These are phyloP conservation scores for Chalciporus sphaerocephalus DNA, from an alignment of 768 basidiomycete species.

Conservation along the genomic window DNA sequence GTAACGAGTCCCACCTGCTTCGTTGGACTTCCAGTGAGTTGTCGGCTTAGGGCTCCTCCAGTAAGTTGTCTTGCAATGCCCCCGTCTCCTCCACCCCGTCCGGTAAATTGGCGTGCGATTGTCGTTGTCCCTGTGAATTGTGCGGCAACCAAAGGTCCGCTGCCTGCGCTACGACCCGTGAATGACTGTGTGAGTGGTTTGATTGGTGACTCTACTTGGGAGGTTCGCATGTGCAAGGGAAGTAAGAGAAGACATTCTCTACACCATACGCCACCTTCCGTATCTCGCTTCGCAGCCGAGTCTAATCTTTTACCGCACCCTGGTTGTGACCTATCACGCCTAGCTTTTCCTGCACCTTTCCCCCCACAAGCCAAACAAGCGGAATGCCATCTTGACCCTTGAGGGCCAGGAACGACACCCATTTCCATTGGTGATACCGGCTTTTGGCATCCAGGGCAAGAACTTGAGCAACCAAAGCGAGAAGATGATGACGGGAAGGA, in stretches of 20 bases:
- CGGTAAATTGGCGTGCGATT: conserved; percentile 72
- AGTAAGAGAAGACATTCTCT: conserved; percentile 72
- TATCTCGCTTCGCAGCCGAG: conserved; percentile 73
- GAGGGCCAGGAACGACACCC: conserved; percentile 82
- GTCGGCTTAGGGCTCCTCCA: conserved; percentile 64
- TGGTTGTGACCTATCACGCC: conserved; percentile 52
- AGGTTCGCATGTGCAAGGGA: conserved; percentile 42
- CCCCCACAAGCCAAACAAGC: conserved; percentile 80
- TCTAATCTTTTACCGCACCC: conserved; percentile 83
- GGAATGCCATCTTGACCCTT: conserved; percentile 77
- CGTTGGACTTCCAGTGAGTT: conserved; percentile 62
- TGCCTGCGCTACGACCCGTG: conserved; percentile 35
- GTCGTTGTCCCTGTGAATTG: conserved; percentile 71
- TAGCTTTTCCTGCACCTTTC: conserved; percentile 42
- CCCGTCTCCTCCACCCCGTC: conserved; percentile 41
- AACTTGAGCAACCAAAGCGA: conserved; percentile 38
- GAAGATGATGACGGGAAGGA: conserved; percentile 19
- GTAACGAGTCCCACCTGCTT: conserved; percentile 51
- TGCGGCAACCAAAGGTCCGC: conserved; percentile 35
- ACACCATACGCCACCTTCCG: conserved; percentile 73
- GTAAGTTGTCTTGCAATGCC: conserved; percentile 53
- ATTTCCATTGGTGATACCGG: conserved; percentile 78
- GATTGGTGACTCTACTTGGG: conserved; percentile 51
- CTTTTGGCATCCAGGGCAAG: conserved; percentile 71
- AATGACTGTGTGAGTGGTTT: conserved; percentile 44